Conservation (phyloP, 495 filamentous ascomycete genomes). For the Viridothelium virens region DNA sequence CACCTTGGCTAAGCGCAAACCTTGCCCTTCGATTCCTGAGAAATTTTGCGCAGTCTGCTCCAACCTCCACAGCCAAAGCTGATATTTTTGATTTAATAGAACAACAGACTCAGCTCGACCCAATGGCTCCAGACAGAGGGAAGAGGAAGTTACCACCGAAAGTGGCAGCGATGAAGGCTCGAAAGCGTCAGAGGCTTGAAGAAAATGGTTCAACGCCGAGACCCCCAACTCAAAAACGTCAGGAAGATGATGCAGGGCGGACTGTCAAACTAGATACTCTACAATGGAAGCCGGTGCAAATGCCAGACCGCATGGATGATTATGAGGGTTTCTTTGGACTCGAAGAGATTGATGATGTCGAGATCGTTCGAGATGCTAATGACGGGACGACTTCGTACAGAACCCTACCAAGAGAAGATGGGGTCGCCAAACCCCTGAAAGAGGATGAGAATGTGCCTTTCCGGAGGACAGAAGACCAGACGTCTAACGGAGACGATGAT, state of each 20-base stretch:
- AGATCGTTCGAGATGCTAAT: slow-evolving; percentile 55
- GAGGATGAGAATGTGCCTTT: neutral
- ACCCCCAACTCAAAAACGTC: neutral
- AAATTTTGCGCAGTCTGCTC: too few relatives aligned
- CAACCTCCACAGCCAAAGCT: too few relatives aligned
- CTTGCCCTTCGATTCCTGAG: too few relatives aligned
- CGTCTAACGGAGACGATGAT: slow-evolving; percentile 12
- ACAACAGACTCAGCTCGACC: neutral
- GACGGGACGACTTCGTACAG: slow-evolving; percentile 44
- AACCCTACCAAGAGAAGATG: slow-evolving; percentile 12
- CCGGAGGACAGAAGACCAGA: neutral
- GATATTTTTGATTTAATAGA: too few relatives aligned
- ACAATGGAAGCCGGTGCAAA: slow-evolving; percentile 69
- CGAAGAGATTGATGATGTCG: slow-evolving; percentile 86
- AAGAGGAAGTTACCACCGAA: slow-evolving; percentile 27
- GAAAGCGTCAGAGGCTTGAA: slow-evolving; percentile 30
- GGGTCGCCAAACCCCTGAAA: neutral
- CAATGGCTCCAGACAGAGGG: slow-evolving; percentile 18
- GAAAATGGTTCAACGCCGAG: slow-evolving; percentile 4
- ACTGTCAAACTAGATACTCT: slow-evolving; percentile 52
- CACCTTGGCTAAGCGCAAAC: too few relatives aligned
- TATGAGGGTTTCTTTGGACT: slow-evolving; percentile 91
- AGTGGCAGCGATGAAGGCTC: slow-evolving; percentile 25
- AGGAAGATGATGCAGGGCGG: neutral
- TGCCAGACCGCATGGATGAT: slow-evolving; percentile 83